These are phyloP conservation scores for Vanrija pseudolonga DNA, from an alignment of 1,284 basidiomycete species.

Conservation along the genomic window DNA sequence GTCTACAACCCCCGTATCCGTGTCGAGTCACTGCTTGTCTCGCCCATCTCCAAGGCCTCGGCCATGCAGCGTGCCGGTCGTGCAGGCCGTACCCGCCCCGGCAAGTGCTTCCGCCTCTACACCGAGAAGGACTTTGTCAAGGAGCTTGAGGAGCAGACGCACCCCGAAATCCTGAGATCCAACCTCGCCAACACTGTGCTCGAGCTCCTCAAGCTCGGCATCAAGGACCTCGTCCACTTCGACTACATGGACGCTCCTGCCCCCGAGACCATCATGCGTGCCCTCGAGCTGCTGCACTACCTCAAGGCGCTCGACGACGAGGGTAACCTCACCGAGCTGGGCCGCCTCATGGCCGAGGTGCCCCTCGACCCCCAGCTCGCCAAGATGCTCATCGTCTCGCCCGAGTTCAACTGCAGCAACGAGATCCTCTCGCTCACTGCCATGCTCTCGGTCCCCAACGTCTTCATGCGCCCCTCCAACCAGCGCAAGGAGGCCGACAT, in stretches of 20 bases:
- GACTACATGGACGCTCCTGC: slow-evolving; percentile 98
- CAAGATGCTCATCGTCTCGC: slow-evolving; percentile 90
- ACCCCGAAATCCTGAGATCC: slow-evolving; percentile 90
- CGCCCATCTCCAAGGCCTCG: slow-evolving; percentile 93
- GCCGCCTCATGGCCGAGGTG: slow-evolving; percentile 94
- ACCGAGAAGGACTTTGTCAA: slow-evolving; percentile 97
- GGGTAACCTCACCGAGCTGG: slow-evolving; percentile 82
- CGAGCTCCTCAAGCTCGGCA: slow-evolving; percentile 88
- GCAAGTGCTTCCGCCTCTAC: slow-evolving; percentile 95
- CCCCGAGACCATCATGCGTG: slow-evolving; percentile 97
- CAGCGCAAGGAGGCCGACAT: slow-evolving; percentile 84
- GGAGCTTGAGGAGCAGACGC: slow-evolving; percentile 91
- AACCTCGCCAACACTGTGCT: slow-evolving; percentile 93
- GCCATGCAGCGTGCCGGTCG: slow-evolving; percentile 95
- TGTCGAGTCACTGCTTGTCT: slow-evolving; percentile 89
- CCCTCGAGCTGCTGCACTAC: slow-evolving; percentile 90
- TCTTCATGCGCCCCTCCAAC: slow-evolving; percentile 87
- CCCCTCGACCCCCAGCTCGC: slow-evolving; percentile 95
- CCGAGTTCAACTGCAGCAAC: slow-evolving; percentile 93
- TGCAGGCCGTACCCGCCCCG: slow-evolving; percentile 90
- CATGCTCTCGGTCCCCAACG: slow-evolving; percentile 89
- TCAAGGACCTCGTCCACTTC: slow-evolving; percentile 86
- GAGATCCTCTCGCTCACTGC: slow-evolving; percentile 93
- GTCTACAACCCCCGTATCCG: slow-evolving; percentile 96
- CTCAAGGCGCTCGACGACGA: slow-evolving; percentile 91